Conservation (phyloP, 2,329 filamentous ascomycete species). For the Ambrosiella cleistominuta region DNA sequence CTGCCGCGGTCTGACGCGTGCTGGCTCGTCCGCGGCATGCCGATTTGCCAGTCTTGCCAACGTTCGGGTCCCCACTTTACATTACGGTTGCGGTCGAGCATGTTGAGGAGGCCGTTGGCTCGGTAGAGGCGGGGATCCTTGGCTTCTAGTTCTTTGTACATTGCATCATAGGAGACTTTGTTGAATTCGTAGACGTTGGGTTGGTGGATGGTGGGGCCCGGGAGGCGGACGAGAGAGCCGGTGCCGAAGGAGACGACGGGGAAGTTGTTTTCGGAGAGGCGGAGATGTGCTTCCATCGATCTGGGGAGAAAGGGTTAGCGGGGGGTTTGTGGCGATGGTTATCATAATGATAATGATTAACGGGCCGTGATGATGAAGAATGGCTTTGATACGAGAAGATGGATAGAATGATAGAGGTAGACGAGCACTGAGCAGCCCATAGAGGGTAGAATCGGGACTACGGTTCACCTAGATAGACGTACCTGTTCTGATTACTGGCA, state of each 20-base stretch:
- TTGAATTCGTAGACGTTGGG: slow-evolving; percentile 99
- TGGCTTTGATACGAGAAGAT: too few species aligned
- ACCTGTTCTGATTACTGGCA: slow-evolving; percentile 95
- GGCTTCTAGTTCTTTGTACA: slow-evolving; percentile 74
- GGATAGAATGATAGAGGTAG: neutral
- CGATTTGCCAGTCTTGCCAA: slow-evolving; percentile 94
- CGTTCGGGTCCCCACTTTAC: slow-evolving; percentile 94
- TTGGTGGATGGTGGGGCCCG: slow-evolving; percentile 76
- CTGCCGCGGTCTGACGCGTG: slow-evolving; percentile 61
- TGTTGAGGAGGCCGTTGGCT: slow-evolving; percentile 84
- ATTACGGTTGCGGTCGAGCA: slow-evolving; percentile 79
- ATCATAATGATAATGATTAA: neutral
- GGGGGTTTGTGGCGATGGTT: neutral
- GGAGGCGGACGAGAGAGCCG: slow-evolving; percentile 80
- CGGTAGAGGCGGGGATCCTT: slow-evolving; percentile 81
- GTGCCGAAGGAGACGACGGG: slow-evolving; percentile 98
- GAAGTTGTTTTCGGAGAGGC: slow-evolving; percentile 68
- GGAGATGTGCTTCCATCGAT: slow-evolving; percentile 98
- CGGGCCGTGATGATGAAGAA: too few species aligned
- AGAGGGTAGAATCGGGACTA: neutral
- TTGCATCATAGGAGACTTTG: slow-evolving; percentile 82
- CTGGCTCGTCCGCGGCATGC: slow-evolving; percentile 56
- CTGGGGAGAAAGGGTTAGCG: slow-evolving; percentile 24
- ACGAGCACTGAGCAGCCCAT: slow-evolving; percentile 16
- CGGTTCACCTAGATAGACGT: slow-evolving; percentile 18